phyloP scores from a whole-genome alignment of 345 rosid species.

The Eucalyptus viminalis region DNA sequence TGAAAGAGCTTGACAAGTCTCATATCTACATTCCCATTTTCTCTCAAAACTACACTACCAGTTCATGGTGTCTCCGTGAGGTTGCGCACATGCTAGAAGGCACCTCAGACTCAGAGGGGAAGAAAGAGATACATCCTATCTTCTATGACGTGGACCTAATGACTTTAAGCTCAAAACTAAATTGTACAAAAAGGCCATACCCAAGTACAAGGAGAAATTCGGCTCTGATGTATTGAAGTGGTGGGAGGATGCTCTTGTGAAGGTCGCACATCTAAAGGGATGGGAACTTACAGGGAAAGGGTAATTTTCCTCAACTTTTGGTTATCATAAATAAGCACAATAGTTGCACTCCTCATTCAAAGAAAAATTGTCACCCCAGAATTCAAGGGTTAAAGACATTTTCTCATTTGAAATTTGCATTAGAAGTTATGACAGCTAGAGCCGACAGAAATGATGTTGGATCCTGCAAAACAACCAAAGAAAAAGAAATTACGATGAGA shows the following conservation, averaged over 20 bases:
- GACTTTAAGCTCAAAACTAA: not conserved
- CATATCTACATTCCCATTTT: fast-evolving
- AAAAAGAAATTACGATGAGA: too few relatives aligned
- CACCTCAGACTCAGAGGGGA: not conserved
- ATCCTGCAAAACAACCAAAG: too few relatives aligned
- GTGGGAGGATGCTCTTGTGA: not conserved
- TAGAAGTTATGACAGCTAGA: too few relatives aligned
- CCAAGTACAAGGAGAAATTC: not conserved
- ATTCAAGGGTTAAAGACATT: too few relatives aligned
- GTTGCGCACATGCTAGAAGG: not conserved
- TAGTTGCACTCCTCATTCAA: not conserved
- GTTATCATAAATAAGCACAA: too few relatives aligned
- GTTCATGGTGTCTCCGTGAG: not conserved
- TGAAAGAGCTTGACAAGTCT: fast-evolving
- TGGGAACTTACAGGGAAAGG: not conserved
- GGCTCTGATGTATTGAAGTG: not conserved
- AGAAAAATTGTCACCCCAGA: not conserved
- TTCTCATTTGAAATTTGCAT: too few relatives aligned
- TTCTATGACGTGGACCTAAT: fast-evolving
- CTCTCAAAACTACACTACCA: fast-evolving
- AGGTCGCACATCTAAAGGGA: not conserved
- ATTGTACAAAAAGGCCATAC: not conserved
- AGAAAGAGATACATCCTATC: not conserved
- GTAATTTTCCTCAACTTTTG: not conserved
- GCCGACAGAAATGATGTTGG: too few relatives aligned